These are phyloP conservation scores for Plasmodium gaboni DNA, from an alignment of 169 alveolate genomes.

Conservation along the genomic window DNA sequence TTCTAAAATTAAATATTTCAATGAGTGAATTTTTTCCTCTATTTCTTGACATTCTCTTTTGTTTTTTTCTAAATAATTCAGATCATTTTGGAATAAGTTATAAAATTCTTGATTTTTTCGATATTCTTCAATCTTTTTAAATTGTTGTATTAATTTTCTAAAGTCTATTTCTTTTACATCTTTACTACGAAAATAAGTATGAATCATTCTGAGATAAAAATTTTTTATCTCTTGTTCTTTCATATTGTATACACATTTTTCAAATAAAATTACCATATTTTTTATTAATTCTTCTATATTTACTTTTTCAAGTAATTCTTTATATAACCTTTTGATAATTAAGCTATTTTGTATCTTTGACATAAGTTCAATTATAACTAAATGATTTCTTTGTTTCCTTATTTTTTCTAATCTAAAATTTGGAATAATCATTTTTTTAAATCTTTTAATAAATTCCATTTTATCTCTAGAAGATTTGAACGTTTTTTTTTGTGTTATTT, in stretches of 20 bases:
- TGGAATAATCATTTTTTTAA: conserved; percentile 66
- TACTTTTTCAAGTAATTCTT: conserved; percentile 58
- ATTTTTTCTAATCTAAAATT: conserved; percentile 62
- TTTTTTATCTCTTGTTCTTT: conserved; percentile 42
- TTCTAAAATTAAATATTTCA: conserved; percentile 53
- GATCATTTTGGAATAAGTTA: conserved; percentile 51
- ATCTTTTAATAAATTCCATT: conserved; percentile 55
- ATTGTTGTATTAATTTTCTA: conserved; percentile 46
- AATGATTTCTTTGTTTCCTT: conserved; percentile 58
- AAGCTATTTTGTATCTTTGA: conserved; percentile 64
- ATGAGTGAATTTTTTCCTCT: conserved; percentile 53
- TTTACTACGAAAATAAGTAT: conserved; percentile 31
- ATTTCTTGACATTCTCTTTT: conserved; percentile 67
- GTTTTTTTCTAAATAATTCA: conserved; percentile 59
- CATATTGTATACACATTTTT: conserved; percentile 22
- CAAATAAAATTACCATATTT: conserved; percentile 7
- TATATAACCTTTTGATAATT: conserved; percentile 48
- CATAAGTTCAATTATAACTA: conserved; percentile 63
- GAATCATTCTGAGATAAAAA: conserved; percentile 25
- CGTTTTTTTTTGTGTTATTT: conserved; percentile 56
- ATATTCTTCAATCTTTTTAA: conserved; percentile 51
- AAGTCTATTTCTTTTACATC: conserved; percentile 14
- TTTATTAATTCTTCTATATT: conserved; percentile 47
- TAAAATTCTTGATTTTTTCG: conserved; percentile 49
- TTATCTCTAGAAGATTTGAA: conserved; percentile 55